Percentiles rank a stretch among this genome's conserved stretches.
Conservation (phyloP, 169 alveolate genomes). For the Neospora caninum region DNA sequence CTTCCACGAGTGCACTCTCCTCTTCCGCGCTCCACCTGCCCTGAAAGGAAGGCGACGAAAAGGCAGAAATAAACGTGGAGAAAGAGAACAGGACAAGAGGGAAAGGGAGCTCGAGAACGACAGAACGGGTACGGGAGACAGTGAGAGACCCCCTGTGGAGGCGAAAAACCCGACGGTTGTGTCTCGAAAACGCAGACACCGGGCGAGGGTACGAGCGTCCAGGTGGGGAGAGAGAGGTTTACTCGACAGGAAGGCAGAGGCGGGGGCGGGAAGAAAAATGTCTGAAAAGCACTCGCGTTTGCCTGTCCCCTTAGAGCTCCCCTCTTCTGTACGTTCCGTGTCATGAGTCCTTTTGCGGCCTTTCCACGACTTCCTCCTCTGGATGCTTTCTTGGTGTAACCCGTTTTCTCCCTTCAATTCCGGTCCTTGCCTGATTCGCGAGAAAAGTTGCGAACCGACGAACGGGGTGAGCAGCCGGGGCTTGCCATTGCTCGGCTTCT, state of each 20-base stretch:
- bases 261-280: too few relatives aligned
- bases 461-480: conserved; percentile 77
- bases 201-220: too few relatives aligned
- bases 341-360: neutral
- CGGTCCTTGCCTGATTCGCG: conserved; percentile 58
- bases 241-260: too few relatives aligned
- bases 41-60: conserved; percentile 33
- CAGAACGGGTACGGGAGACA: conserved; percentile 58
- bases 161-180: too few relatives aligned
- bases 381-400: neutral
- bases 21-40: neutral
- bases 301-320: neutral
- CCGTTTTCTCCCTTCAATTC: neutral
- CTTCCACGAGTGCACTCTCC: neutral
- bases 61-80: too few relatives aligned
- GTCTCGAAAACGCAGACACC: too few relatives aligned
- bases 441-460: conserved; percentile 80
- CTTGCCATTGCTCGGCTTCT: conserved; percentile 89
- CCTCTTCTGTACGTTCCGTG: conserved; percentile 9
- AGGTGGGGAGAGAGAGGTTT: too few relatives aligned
- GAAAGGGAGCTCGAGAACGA: conserved; percentile 70
- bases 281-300: neutral
- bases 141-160: neutral
- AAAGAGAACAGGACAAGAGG: conserved; percentile 69
- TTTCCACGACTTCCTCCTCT: too few relatives aligned